These are phyloP conservation scores for Neoascochyta sp. DNA, from an alignment of 2,329 filamentous ascomycete genomes.

Conservation along the genomic window DNA sequence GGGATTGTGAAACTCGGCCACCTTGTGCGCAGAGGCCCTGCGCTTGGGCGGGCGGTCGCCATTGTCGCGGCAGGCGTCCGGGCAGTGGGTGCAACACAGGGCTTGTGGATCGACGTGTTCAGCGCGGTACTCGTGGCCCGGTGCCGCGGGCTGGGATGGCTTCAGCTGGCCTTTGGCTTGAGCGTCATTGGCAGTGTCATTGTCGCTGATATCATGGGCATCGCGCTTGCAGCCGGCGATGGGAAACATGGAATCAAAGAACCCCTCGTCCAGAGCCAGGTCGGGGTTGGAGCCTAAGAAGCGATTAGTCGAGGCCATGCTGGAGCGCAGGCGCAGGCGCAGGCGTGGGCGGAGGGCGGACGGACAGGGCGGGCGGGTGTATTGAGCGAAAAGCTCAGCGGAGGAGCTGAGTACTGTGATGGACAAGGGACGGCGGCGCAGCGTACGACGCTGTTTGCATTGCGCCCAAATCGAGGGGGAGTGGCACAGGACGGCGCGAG, in stretches of 20 bases:
- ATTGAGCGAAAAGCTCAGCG: too few relatives aligned
- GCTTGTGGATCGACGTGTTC: slow-evolving; percentile 25
- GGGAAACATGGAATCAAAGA: slow-evolving; percentile 30
- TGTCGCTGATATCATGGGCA: slow-evolving; percentile 19
- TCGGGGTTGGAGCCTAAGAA: too few relatives aligned
- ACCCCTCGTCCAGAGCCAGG: slow-evolving; percentile 25
- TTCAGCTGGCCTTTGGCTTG: slow-evolving; percentile 11
- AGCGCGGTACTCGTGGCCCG: slow-evolving; percentile 19
- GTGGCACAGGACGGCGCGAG: too few relatives aligned
- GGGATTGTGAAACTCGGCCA: slow-evolving; percentile 29
- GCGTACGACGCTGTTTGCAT: too few relatives aligned
- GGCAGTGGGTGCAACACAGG: slow-evolving; percentile 29
- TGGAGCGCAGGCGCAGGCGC: too few relatives aligned
- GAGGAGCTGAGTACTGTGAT: too few relatives aligned
- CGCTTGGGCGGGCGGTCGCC: slow-evolving; percentile 29
- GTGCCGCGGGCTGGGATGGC: slow-evolving; percentile 7
- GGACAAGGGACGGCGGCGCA: too few relatives aligned
- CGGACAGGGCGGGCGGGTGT: too few relatives aligned
- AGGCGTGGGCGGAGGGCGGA: too few relatives aligned
- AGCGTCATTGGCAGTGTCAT: slow-evolving; percentile 11
- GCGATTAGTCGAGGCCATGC: slow-evolving; percentile 26
- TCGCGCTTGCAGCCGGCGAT: slow-evolving; percentile 34
- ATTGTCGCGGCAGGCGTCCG: slow-evolving; percentile 13
- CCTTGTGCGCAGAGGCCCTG: slow-evolving; percentile 29
- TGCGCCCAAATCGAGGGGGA: too few relatives aligned